Base-by-base conservation (phyloP, 345 rosid species). In the Gossypium thurberi region DNA sequence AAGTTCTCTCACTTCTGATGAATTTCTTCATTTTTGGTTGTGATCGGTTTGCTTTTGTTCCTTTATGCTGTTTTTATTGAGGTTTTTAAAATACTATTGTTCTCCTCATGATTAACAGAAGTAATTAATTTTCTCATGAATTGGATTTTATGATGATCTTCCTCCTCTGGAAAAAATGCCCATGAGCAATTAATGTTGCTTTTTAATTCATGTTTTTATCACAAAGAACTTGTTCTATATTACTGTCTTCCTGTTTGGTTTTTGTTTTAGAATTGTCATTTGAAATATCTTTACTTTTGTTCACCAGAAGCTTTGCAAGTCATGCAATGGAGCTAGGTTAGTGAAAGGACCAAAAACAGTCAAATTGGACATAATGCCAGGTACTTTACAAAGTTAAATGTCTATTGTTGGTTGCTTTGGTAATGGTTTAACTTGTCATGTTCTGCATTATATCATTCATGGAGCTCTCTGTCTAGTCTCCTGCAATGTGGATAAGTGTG, bases 241-340 rank as follows among this genome's bases (percentile, higher is more conserved):
- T 57, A 26, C 21, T 59, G 59, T 14, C 21, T 71, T 71, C 53
- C 33, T 23, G 40, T 47, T 47, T 47, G 56, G 25, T 42, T 44
- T 55, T 71, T 71, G 23, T 71, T 42, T 58, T 43, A 44, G 43
- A 58, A 44, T 15, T 55, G 8, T 25, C 5, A 59, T 58, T 25
- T 62, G 40, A 74, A 25, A 6, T 74, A 17, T 51, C 33, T 74
- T 26, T 12, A 9, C 47, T 37, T n/a, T 53, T 13, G 13, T 18
- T 81, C 67, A 28, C 77, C 88, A 96, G 99, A 93, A 89, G 69
- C 72, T 89, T 65, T 96, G 99, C 94, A 90, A 82, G 81, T 79
- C 96, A 59, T 96, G 99, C 82, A 87, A 85, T 81, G 99, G 99
- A 48, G 85, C 79, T 53, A 86, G 84, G 80, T 92, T 96, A 69